Conservation (phyloP, 305 asterid genomes). For the Stenogyne calaminthoides region DNA sequence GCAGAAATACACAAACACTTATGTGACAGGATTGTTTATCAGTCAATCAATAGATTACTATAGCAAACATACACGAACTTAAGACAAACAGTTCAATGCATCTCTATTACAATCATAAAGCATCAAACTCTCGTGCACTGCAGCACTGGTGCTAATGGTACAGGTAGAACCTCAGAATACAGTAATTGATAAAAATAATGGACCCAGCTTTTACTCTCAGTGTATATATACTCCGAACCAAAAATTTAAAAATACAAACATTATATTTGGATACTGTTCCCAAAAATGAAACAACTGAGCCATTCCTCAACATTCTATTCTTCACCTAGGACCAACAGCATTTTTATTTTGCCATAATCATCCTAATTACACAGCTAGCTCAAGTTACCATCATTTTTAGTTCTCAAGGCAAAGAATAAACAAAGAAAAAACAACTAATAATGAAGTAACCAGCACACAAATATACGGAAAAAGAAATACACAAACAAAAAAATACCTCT, state of each 20-base stretch:
- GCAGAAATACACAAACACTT: not conserved
- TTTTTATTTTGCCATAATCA: not conserved
- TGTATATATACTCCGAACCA: no score
- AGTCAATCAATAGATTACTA: not conserved
- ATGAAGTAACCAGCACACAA: not conserved
- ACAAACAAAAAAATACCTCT: conserved; percentile 46
- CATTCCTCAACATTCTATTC: conserved; percentile 9
- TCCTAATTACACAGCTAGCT: not conserved
- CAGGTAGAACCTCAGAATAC: not conserved
- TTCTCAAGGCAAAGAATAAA: not conserved
- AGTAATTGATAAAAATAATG: not conserved
- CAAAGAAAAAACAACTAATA: not conserved
- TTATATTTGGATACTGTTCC: not conserved
- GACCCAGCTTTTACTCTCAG: not conserved
- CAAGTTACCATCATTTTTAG: not conserved
- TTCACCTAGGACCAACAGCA: not conserved
- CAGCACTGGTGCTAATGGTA: not conserved
- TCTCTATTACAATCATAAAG: not conserved
- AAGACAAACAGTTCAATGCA: not conserved
- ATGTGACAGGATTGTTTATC: not conserved
- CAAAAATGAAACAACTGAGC: conserved; percentile 13
- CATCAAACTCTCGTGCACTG: not conserved
- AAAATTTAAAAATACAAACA: not conserved
- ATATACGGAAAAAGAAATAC: not conserved
- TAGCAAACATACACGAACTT: not conserved